Conservation (phyloP, 31 red algal species). For the Porphyra umbilicalis region DNA sequence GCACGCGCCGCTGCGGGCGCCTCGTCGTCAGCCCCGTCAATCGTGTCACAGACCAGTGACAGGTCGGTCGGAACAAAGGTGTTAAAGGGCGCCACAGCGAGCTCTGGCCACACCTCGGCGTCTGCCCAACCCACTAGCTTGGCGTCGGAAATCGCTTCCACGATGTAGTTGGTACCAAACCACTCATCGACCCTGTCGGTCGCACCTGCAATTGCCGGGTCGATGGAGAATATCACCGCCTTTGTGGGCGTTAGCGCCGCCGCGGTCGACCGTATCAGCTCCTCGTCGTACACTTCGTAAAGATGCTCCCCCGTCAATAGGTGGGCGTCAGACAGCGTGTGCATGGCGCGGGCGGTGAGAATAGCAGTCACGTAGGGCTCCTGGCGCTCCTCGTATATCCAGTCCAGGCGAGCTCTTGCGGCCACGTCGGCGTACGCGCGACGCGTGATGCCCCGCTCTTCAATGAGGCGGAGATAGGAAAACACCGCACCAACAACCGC, state of each 20-base stretch:
- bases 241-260: constrained; percentile 38
- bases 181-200: constrained; percentile 48
- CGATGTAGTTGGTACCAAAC: constrained; percentile 74
- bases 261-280: constrained; percentile 19
- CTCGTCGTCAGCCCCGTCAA: constrained; percentile 22
- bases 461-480: constrained; percentile 42
- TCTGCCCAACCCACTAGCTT: constrained; percentile 12
- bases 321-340: constrained; percentile 18
- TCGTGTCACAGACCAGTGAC: constrained; percentile 31
- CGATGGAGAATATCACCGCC: constrained; percentile 25
- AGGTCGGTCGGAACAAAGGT: constrained; percentile 69
- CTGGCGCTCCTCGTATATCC: constrained; percentile 59
- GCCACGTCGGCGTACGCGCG: constrained; percentile 58
- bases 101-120: constrained; percentile 10
- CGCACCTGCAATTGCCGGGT: constrained; percentile 23
- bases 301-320: constrained; percentile 50
- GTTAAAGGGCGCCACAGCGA: constrained; percentile 57
- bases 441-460: constrained; percentile 14
- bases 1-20: too few species aligned
- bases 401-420: constrained; percentile 32
- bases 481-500: constrained; percentile 38
- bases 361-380: constrained; percentile 23
- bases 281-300: constrained; percentile 31
- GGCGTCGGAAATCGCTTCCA: constrained; percentile 15
- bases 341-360: constrained; percentile 16